Base-by-base conservation (phyloP, 2,329 filamentous ascomycete genomes). In the Tolypocladium guangdongense region DNA sequence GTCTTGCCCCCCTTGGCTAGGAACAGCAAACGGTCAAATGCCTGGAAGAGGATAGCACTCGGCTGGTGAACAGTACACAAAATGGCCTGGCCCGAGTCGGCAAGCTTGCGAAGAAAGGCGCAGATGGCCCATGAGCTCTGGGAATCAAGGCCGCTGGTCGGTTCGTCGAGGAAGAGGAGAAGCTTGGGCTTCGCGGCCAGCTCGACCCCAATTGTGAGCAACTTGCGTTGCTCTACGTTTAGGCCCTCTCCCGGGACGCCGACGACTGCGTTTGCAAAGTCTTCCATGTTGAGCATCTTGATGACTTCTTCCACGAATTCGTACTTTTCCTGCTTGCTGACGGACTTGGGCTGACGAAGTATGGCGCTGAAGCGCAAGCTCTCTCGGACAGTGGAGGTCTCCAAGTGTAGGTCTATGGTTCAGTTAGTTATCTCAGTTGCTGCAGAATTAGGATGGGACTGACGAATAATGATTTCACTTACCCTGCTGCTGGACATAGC, bases 401-500 rank as follows among this genome's bases (percentile, higher is more conserved):
- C 68, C 7, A 81, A 66, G 56, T 82, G 79, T 0, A 83, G 66
- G 66, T 88, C 75, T 75, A 18, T 0, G 1, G 0, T 2, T 0
- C 0, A 10, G 54, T 61, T 53, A 62, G 55, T 35, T 4, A 30
- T 41, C 6, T 18, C 35, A 2, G 35, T 36, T 18, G 35, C 14
- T 16, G 35, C 16, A 36, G 14, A 18, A 16, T 18, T 18, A 3
- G 14, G 7, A 18, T 36, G 3, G 6, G 7, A 36, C 35, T 36
- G 35, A 16, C 2, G 12, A 35, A 35, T 11, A 33, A 11, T 33
- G 32, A 36, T 7, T 7, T 10, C 6, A 30, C 65, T 53, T 54
- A 72, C 73, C 82, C 64, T 86, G 81, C 54, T 86, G 83, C 58
- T 86, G 82, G 0, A 84, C 82, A 59, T 86, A 86, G 0, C 83